Percentiles rank a stretch among this genome's conserved stretches.
Conservation (phyloP, 169 alveolate species). For the Plasmodium malariae region DNA sequence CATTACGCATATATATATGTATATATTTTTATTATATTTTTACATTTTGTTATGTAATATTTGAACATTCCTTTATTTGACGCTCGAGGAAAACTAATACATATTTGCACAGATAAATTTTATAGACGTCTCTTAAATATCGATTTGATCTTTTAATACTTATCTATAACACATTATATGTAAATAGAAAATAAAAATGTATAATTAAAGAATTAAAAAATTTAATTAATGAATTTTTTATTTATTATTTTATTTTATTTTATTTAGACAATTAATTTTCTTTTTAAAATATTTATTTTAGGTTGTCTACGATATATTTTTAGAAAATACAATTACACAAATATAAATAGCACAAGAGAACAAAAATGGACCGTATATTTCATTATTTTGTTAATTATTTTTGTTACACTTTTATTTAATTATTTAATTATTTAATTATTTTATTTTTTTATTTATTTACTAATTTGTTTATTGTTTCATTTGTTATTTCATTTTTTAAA, state of each 20-base stretch:
- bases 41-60: too few relatives aligned
- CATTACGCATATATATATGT: too few relatives aligned
- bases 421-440: too few relatives aligned
- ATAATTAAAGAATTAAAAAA: background rate
- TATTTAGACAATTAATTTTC: background rate
- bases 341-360: background rate
- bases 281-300: slow-evolving; percentile 10
- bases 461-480: background rate
- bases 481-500: background rate
- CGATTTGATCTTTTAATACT: too few relatives aligned
- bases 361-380: slow-evolving; percentile 19
- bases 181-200: too few relatives aligned
- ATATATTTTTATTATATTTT: too few relatives aligned
- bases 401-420: background rate
- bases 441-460: slow-evolving; percentile 11
- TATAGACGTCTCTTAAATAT: too few relatives aligned
- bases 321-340: background rate
- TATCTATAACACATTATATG: too few relatives aligned
- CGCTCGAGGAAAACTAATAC: too few relatives aligned
- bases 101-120: too few relatives aligned
- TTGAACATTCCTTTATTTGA: too few relatives aligned
- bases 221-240: too few relatives aligned
- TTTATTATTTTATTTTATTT: background rate
- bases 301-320: background rate
- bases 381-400: background rate